Evolutionary conservation across 1,284 basidiomycete species (phyloP).

Genomic region (Apiotrichum siamense): DNA sequence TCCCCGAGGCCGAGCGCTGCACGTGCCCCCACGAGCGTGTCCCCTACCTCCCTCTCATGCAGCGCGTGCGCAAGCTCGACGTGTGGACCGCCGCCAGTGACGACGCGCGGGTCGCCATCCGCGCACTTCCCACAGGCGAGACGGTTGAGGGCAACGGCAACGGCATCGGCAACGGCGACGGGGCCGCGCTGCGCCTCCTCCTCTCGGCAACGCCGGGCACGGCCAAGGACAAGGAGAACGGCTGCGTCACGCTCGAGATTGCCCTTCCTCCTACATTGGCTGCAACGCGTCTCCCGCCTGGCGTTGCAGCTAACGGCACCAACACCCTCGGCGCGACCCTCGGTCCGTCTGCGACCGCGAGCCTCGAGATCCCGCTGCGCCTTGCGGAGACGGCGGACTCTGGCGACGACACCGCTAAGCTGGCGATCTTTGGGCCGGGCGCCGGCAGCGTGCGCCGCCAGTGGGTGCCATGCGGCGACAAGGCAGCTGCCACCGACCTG

Average conservation of each 20-base stretch:
- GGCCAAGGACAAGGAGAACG: not conserved
- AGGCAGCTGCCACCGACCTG: not conserved
- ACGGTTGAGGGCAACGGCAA: too few relatives aligned
- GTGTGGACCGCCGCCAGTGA: not conserved
- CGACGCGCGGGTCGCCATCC: not conserved
- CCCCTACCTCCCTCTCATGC: slow-evolving; percentile 31
- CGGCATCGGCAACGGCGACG: not conserved
- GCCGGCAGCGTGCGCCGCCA: not conserved
- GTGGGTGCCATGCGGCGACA: not conserved
- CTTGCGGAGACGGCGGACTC: not conserved
- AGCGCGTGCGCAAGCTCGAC: slow-evolving; percentile 24
- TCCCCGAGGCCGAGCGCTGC: slow-evolving; percentile 33
- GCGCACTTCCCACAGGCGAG: too few relatives aligned
- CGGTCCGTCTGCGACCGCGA: not conserved
- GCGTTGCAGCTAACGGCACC: not conserved
- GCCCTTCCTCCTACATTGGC: not conserved
- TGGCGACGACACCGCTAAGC: not conserved
- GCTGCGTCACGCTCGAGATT: not conserved
- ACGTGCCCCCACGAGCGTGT: slow-evolving; percentile 39
- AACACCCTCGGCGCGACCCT: not conserved
- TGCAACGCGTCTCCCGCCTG: not conserved
- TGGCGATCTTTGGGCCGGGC: not conserved
- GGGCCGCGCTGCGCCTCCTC: not conserved
- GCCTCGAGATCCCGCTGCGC: not conserved
- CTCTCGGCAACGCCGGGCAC: too few relatives aligned